Conservation (phyloP, 2,329 filamentous ascomycete genomes). For the Aspergillus unguis region DNA sequence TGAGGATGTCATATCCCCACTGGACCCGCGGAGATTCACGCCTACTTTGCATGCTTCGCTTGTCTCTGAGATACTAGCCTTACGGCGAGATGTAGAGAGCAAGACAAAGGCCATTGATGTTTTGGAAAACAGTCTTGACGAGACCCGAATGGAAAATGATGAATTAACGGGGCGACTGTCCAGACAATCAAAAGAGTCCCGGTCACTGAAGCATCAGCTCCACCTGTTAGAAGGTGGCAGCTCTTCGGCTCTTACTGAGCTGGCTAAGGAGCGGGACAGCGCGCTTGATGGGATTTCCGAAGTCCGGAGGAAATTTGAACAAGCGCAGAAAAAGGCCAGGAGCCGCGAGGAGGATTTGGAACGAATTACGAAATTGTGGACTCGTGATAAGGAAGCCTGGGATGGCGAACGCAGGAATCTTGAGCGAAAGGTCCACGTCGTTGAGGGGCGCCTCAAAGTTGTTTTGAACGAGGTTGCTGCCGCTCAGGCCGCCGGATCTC, state of each 20-base stretch:
- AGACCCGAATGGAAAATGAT: constrained; percentile 71
- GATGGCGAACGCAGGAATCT: constrained; percentile 75
- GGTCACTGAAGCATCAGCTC: constrained; percentile 79
- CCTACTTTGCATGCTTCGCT: constrained; percentile 91
- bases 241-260: constrained; percentile 76
- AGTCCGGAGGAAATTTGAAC: constrained; percentile 71
- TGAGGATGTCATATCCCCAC: constrained; percentile 67
- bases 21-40: constrained; percentile 90
- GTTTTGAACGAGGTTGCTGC: constrained; percentile 76
- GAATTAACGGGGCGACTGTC: constrained; percentile 60
- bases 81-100: constrained; percentile 85
- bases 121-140: constrained; percentile 71
- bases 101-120: constrained; percentile 83
- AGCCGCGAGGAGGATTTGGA: constrained; percentile 79
- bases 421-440: constrained; percentile 84
- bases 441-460: constrained; percentile 77
- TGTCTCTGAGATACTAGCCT: constrained; percentile 85
- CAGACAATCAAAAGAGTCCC: constrained; percentile 68
- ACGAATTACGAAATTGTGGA: constrained; percentile 75
- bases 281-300: constrained; percentile 71
- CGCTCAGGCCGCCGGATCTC: constrained; percentile 33
- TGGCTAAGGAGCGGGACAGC: constrained; percentile 81
- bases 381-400: constrained; percentile 79
- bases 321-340: constrained; percentile 71
- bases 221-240: constrained; percentile 84